A percentile compares a stretch with the other conserved stretches of the same genome.
Evolutionary conservation across 2,329 filamentous ascomycete genomes (phyloP).

Genomic region (Bipolaris gigantea): DNA sequence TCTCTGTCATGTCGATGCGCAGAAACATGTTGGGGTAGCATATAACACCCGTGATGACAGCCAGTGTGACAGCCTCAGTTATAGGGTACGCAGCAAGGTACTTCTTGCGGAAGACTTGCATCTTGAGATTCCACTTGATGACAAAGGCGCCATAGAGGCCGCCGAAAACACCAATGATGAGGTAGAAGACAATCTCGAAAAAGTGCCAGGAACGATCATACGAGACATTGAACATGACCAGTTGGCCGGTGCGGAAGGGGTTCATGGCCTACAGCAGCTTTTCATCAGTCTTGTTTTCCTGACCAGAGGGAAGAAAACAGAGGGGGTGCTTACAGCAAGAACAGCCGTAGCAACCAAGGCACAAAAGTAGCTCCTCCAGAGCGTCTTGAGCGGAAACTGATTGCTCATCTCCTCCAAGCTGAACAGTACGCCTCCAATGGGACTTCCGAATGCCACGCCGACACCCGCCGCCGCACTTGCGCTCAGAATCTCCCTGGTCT

Average conservation of each 20-base stretch:
- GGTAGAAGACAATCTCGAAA: constrained; percentile 91
- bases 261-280: constrained; percentile 72
- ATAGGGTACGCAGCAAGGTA: constrained; percentile 84
- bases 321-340: constrained; percentile 60
- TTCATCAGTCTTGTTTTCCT: background rate
- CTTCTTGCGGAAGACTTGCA: constrained; percentile 90
- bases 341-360: constrained; percentile 93
- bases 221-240: constrained; percentile 98
- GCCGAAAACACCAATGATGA: constrained; percentile 88
- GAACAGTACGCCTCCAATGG: constrained; percentile 94
- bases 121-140: constrained; percentile 94
- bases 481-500: constrained; percentile 92
- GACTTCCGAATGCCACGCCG: constrained; percentile 94
- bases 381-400: constrained; percentile 93
- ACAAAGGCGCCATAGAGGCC: constrained; percentile 95
- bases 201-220: constrained; percentile 98
- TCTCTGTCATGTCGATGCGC: constrained; percentile 97
- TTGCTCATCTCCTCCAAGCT: constrained; percentile 97
- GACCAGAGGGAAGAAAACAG: background rate
- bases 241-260: constrained; percentile 91
- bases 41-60: constrained; percentile 81
- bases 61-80: constrained; percentile 81
- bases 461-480: constrained; percentile 94
- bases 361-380: constrained; percentile 98
- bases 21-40: constrained; percentile 97